These are phyloP conservation scores for Antrodiella citrinella DNA, from an alignment of 768 basidiomycete species.

Conservation along the genomic window DNA sequence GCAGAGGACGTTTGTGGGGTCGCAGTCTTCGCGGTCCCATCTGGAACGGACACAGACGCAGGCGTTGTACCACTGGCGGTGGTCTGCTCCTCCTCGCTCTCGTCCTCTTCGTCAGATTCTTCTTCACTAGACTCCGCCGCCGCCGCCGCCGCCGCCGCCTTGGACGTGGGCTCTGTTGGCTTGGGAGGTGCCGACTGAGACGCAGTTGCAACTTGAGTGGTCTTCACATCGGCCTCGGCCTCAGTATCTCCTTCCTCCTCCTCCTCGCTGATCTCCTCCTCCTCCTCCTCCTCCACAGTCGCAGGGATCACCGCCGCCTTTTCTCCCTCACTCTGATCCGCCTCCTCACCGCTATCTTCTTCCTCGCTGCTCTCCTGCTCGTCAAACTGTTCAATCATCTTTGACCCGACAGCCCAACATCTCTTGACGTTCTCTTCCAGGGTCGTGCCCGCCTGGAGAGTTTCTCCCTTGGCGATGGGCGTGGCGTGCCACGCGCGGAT, in stretches of 20 bases:
- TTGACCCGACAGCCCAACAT: slow-evolving; percentile 62
- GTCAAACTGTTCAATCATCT: slow-evolving; percentile 77
- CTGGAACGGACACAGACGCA: too few species aligned
- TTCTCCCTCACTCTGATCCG: slow-evolving; percentile 9
- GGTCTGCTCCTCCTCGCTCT: not conserved
- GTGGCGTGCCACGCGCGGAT: slow-evolving; percentile 79
- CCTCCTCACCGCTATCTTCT: slow-evolving; percentile 22
- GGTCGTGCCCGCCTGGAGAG: slow-evolving; percentile 29
- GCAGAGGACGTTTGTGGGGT: too few species aligned
- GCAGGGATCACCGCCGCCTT: not conserved
- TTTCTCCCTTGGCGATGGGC: slow-evolving; percentile 46
- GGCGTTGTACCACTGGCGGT: too few species aligned
- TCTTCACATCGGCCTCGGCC: not conserved
- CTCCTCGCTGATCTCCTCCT: slow-evolving; percentile 17
- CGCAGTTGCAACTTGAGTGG: not conserved
- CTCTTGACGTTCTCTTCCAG: slow-evolving; percentile 49
- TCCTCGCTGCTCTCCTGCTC: slow-evolving; percentile 59
- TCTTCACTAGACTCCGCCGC: not conserved
- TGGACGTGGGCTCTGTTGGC: not conserved
- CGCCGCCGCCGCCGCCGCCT: not conserved
- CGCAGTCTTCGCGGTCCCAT: too few species aligned
- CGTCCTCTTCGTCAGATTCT: not conserved
- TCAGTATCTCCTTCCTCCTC: slow-evolving; percentile 9
- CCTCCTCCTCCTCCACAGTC: slow-evolving; percentile 15
- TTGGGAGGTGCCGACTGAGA: not conserved